Evolutionary conservation across 2,329 filamentous ascomycete genomes (phyloP).

Genomic region (Neurospora sp.): DNA sequence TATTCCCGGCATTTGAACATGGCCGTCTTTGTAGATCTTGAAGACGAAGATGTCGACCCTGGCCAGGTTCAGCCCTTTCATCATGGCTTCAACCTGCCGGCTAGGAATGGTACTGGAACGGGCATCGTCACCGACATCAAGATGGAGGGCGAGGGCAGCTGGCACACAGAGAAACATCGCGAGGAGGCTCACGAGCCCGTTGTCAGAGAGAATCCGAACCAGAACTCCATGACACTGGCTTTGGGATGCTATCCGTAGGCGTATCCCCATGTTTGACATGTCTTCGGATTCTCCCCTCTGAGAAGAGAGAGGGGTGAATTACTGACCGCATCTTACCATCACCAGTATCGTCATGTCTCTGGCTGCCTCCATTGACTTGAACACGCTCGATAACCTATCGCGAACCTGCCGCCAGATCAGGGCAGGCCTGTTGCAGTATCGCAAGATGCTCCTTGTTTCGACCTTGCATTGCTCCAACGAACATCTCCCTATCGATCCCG

Average conservation of each 20-base stretch:
- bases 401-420: constrained; percentile 73
- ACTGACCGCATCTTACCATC: constrained; percentile 11
- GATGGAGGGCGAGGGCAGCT: neutral
- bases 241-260: constrained; percentile 61
- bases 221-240: constrained; percentile 50
- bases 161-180: neutral
- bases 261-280: constrained; percentile 14
- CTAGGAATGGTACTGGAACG: neutral
- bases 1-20: no score
- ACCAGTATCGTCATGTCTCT: constrained; percentile 66
- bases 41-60: constrained; percentile 21
- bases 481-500: constrained; percentile 39
- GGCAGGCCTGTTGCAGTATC: constrained; percentile 67
- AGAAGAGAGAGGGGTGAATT: constrained; percentile 3
- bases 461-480: constrained; percentile 78
- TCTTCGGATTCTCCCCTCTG: constrained; percentile 14
- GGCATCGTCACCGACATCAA: neutral
- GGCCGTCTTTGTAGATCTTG: constrained; percentile 25
- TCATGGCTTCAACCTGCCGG: constrained; percentile 13
- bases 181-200: constrained; percentile 12
- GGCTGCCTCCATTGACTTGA: constrained; percentile 71
- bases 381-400: constrained; percentile 74
- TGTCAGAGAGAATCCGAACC: constrained; percentile 37
- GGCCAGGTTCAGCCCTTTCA: constrained; percentile 6
- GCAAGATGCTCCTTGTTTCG: constrained; percentile 58